Base-by-base conservation (phyloP, 164 flowering plant genomes). In the Hamamelis virginiana region DNA sequence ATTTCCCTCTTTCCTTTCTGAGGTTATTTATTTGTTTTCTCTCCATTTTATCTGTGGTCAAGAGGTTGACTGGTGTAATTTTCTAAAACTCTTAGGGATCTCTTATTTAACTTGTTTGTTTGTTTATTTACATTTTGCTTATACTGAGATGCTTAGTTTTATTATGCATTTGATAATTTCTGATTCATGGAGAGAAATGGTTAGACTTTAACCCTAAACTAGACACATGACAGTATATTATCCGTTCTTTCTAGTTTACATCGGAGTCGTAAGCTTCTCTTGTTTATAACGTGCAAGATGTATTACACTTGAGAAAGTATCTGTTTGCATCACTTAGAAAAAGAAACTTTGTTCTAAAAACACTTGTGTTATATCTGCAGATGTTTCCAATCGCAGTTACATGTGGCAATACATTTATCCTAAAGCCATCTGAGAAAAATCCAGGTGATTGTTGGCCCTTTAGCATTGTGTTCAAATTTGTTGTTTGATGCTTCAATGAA, bases 341-440 rank as follows among this genome's bases (percentile, higher is more conserved):
- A n/a, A n/a, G n/a, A n/a, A n/a, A n/a, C n/a, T n/a, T n/a, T n/a
- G n/a, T n/a, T 33, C 26, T 75, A 48, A 66, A 66, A 16, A 23
- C 41, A 48, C 27, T 67, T 61, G 9, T 15, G 4, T 59, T 5
- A 1, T 66, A 46, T 59, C 14, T 64, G 74, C 76, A 80, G 84
- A 78, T 80, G 81, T 80, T 80, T 43, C 72, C 81, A 5, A 55
- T 78, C 68, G 77, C 84, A 19, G 65, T 80, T 26, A 70, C 78
- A 50, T 80, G 81, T 65, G 84, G 84, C n/a, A 80, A 80, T 69
- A 80, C 84, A 5, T 80, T 75, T 72, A 53, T 80, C 67, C 72
- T 80, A 15, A 80, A 77, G 74, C 71, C 84, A 45, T 80, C 74
- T n/a, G 77, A 77, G 71, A 80, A 72, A 43, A 66, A 48, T 62